phyloP scores from a whole-genome alignment of 2,329 filamentous ascomycete genomes.

The Colletotrichum euphorbiae region DNA sequence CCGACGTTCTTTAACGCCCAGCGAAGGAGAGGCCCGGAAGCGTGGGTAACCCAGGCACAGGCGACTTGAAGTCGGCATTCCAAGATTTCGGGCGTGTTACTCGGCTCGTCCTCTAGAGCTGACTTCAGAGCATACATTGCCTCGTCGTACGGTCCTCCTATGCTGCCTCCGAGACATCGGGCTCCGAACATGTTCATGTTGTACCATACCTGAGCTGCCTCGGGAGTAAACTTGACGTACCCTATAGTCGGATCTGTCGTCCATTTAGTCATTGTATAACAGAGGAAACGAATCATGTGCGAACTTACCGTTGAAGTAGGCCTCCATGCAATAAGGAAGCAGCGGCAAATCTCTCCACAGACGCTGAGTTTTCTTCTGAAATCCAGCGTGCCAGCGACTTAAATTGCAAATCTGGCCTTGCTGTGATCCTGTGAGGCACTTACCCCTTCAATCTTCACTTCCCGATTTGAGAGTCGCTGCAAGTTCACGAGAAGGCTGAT shows the following conservation, averaged over 20 bases:
- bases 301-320: neutral
- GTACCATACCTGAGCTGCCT: neutral
- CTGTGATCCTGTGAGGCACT: neutral
- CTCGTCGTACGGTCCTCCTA: neutral
- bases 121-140: neutral
- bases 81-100: neutral
- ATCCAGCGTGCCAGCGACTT: neutral
- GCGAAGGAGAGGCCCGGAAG: neutral
- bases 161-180: neutral
- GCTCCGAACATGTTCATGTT: neutral
- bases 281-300: no score
- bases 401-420: neutral
- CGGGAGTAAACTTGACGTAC: neutral
- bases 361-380: neutral
- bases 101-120: neutral
- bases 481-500: neutral
- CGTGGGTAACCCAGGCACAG: neutral
- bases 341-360: conserved; percentile 2
- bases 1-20: neutral
- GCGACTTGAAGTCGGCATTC: neutral
- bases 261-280: no score
- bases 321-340: neutral
- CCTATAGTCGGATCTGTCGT: neutral
- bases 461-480: neutral
- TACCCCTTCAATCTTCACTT: neutral